Evolutionary conservation across 2,329 filamentous ascomycete species (phyloP).

Genomic region (Ustulina deusta): DNA sequence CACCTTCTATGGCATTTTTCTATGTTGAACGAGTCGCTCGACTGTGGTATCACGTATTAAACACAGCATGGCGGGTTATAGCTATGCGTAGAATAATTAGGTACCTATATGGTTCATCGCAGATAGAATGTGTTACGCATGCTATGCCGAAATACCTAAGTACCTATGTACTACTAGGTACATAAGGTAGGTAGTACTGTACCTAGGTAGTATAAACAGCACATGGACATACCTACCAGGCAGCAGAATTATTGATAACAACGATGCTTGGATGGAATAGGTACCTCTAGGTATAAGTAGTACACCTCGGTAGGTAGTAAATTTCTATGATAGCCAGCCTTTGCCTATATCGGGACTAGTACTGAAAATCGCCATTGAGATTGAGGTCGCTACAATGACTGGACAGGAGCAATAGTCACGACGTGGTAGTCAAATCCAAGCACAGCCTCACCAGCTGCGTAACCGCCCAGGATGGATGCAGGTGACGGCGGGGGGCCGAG

Average conservation of each 20-base stretch:
- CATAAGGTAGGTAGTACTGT: too few species aligned
- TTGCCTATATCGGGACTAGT: constrained; percentile 9
- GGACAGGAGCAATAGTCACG: background rate
- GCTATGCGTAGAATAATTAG: too few species aligned
- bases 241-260: constrained; percentile 25
- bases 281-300: too few species aligned
- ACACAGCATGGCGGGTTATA: too few species aligned
- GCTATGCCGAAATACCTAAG: too few species aligned
- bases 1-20: background rate
- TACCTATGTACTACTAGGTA: too few species aligned
- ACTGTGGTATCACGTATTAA: too few species aligned
- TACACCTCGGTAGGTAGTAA: background rate
- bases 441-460: constrained; percentile 38
- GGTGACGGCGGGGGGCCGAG: background rate
- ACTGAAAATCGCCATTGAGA: background rate
- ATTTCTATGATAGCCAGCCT: background rate
- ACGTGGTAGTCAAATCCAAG: background rate
- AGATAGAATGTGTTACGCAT: background rate
- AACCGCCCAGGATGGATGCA: constrained; percentile 11
- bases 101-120: background rate
- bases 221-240: constrained; percentile 2
- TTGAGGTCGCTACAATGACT: background rate
- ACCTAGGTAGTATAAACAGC: background rate
- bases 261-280: background rate
- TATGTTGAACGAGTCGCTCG: background rate